Base-by-base conservation (phyloP, 140 eudicot species). In the Oenanthe javanica region DNA sequence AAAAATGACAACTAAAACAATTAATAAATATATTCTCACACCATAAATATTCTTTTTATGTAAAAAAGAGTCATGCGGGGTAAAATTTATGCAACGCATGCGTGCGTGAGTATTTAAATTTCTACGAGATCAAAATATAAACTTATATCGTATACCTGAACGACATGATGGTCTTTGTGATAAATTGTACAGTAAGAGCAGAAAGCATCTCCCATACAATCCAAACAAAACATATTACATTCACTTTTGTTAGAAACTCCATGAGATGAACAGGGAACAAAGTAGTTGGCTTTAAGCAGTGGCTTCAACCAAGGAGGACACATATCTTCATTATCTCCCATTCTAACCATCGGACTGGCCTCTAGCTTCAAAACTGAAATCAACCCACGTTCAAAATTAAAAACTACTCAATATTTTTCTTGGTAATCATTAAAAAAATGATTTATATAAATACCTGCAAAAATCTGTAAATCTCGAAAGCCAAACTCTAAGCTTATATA, bases 141-240 rank as follows among this genome's bases (percentile, higher is more conserved):
- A 2, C 2, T 9, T 3, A 70, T 38, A 15, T 21, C 4, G 43
- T 72, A 5, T 45, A 90, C 97, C 91, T 92, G 97, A 84, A 92
- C 80, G 76, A 88, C 86, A 36, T 86, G 93, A 84, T 92, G 97
- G 64, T 90, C 88, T 81, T 86, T 87, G 87, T 92, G 97, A 57
- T 87, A 88, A 77, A 78, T 83, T 75, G 84, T 84, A 84, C 97
- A 92, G 78, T 88, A 87, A 52, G 91, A 87, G 64, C 97, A 92
- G 31, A 92, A 75, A 49, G 97, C 87, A 80, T 86, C 83, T 14
- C 87, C 90, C 74, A 86, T 72, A 43, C 97, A 92, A 72, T 92
- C 97, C 84, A 92, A 80, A 72, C 97, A 92, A 82, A 64, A 92
- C 93, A 92, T 82, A 77, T 92, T 92, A 82, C 96, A 90, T 81